These are phyloP conservation scores for Boletus rubroflammeus DNA, from an alignment of 768 basidiomycete genomes.

Conservation along the genomic window DNA sequence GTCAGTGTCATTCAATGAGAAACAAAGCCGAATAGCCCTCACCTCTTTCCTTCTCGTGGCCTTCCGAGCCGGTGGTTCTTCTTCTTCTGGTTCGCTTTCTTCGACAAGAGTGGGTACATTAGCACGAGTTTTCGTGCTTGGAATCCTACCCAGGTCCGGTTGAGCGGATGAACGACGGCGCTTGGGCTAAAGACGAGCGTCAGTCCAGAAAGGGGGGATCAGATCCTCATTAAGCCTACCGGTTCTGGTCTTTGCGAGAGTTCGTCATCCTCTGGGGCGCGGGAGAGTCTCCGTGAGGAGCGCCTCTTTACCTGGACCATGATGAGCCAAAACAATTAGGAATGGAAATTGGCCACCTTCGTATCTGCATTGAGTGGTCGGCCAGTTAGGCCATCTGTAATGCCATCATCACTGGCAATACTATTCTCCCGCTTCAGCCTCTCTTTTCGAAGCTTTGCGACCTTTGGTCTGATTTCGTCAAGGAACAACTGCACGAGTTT, in stretches of 20 bases:
- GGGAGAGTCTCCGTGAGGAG: slow-evolving; percentile 64
- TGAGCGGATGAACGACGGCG: slow-evolving; percentile 78
- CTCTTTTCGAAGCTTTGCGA: slow-evolving; percentile 57
- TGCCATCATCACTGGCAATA: slow-evolving; percentile 76
- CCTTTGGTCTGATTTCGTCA: slow-evolving; percentile 64
- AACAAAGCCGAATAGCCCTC: slow-evolving; percentile 10
- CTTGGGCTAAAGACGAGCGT: slow-evolving; percentile 52
- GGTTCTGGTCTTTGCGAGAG: slow-evolving; percentile 48
- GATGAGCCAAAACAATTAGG: slow-evolving; percentile 8
- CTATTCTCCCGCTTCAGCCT: slow-evolving; percentile 64
- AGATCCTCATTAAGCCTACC: slow-evolving; percentile 37
- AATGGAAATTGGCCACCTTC: slow-evolving; percentile 37
- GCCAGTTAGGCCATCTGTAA: slow-evolving; percentile 82
- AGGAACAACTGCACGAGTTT: slow-evolving; percentile 77
- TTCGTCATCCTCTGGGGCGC: slow-evolving; percentile 45
- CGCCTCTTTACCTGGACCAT: slow-evolving; percentile 37
- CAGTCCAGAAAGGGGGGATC: slow-evolving; percentile 8
- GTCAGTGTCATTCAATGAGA: neutral
- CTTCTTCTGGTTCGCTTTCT: slow-evolving; percentile 74
- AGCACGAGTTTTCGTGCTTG: slow-evolving; percentile 35
- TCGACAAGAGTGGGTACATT: slow-evolving; percentile 51
- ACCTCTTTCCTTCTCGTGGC: slow-evolving; percentile 59
- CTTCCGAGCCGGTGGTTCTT: slow-evolving; percentile 57
- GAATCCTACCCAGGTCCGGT: slow-evolving; percentile 54
- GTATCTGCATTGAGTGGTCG: slow-evolving; percentile 48